These are phyloP conservation scores for Eucalyptus curtisii DNA, from an alignment of 345 rosid species.

Conservation along the genomic window DNA sequence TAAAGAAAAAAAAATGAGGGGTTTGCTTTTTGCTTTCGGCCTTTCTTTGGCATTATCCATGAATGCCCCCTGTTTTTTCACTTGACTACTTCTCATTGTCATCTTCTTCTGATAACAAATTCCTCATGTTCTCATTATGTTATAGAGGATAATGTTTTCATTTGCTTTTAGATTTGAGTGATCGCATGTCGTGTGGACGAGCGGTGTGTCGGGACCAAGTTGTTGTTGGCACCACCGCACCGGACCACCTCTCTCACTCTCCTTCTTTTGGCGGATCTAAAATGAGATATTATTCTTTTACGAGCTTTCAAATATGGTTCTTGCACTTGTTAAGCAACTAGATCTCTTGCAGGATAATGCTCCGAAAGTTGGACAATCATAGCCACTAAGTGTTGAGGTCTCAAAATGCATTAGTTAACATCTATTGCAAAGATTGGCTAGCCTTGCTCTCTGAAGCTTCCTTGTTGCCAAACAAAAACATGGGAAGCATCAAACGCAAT, in stretches of 20 bases:
- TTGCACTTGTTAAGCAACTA: too few species aligned
- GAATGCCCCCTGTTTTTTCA: not conserved
- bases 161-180: not conserved
- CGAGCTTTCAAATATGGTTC: not conserved
- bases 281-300: not conserved
- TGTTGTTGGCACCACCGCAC: not conserved
- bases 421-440: not conserved
- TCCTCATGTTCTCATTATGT: not conserved
- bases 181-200: not conserved
- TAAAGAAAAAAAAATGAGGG: not conserved
- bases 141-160: not conserved
- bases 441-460: not conserved
- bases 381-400: not conserved
- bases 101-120: not conserved
- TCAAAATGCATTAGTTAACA: not conserved
- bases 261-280: not conserved
- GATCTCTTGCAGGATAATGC: not conserved
- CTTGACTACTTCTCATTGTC: not conserved
- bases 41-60: not conserved
- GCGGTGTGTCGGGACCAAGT: not conserved
- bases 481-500: not conserved
- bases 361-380: not conserved
- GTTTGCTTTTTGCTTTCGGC: not conserved
- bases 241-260: not conserved
- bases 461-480: not conserved